phyloP scores from a whole-genome alignment of 2,329 filamentous ascomycete genomes.

The Akanthomyces uredinophilus region DNA sequence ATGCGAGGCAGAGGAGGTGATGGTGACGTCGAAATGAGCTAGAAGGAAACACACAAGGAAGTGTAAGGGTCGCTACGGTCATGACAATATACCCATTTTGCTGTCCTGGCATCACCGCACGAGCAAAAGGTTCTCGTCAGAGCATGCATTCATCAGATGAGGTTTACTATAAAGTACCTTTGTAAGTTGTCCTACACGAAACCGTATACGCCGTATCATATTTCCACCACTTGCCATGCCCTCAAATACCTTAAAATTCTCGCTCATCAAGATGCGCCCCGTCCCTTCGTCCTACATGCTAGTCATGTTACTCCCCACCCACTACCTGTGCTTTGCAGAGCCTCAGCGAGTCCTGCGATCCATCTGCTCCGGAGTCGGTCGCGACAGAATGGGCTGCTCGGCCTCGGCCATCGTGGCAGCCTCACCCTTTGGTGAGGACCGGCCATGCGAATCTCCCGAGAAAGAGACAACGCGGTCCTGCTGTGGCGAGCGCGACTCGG shows the following conservation, averaged over 20 bases:
- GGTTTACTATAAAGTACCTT: background rate
- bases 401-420: slow-evolving; percentile 15
- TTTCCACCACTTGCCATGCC: background rate
- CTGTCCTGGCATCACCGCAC: background rate
- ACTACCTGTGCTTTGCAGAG: too few species aligned
- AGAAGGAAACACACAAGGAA: background rate
- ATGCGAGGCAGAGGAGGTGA: slow-evolving; percentile 29
- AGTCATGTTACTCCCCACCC: background rate
- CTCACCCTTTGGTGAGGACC: slow-evolving; percentile 24
- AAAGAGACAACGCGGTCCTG: slow-evolving; percentile 12
- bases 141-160: background rate
- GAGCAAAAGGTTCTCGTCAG: background rate
- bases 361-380: slow-evolving; percentile 14
- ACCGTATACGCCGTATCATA: background rate
- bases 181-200: background rate
- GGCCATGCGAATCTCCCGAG: slow-evolving; percentile 16
- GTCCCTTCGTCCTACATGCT: background rate
- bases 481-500: slow-evolving; percentile 1
- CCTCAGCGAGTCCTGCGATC: background rate
- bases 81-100: slow-evolving; percentile 6
- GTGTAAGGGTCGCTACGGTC: background rate
- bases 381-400: slow-evolving; percentile 19
- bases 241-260: background rate
- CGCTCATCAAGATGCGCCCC: background rate
- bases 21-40: slow-evolving; percentile 39